A percentile compares a stretch with the other conserved stretches of the same genome.
Evolutionary conservation across 257 asterid genomes (phyloP).

Genomic region (Capsicum pubescens): DNA sequence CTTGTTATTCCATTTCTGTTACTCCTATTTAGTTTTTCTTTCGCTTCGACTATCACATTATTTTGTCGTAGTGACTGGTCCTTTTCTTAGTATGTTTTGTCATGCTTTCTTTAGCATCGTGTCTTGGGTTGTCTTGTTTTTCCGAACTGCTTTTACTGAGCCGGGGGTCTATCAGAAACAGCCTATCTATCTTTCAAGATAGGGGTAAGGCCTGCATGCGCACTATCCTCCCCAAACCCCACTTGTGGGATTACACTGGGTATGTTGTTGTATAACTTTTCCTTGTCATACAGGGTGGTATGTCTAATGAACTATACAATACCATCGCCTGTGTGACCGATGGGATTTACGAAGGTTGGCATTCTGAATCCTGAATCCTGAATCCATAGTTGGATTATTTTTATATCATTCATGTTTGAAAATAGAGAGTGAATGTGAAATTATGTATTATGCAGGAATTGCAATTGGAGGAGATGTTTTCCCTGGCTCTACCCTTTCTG

Average conservation of each 20-base stretch:
- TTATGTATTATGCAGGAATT: slow-evolving; percentile 62
- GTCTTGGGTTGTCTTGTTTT: too few species aligned
- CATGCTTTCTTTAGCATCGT: too few species aligned
- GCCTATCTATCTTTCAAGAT: neutral
- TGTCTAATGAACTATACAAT: slow-evolving; percentile 96
- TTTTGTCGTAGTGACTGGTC: too few species aligned
- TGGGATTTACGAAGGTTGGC: slow-evolving; percentile 95
- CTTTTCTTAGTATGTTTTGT: too few species aligned
- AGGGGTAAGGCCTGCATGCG: too few species aligned
- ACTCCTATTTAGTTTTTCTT: too few species aligned
- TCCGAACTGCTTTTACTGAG: too few species aligned
- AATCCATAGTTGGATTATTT: slow-evolving; percentile 13
- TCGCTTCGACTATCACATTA: too few species aligned
- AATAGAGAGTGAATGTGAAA: slow-evolving; percentile 18
- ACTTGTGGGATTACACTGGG: too few species aligned
- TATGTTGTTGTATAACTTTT: slow-evolving; percentile 21
- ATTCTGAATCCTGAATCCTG: slow-evolving; percentile 19
- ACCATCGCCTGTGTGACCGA: slow-evolving; percentile 96
- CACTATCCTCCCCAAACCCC: too few species aligned
- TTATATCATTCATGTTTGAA: slow-evolving; percentile 3
- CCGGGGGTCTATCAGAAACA: too few species aligned
- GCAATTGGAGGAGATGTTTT: slow-evolving; percentile 99
- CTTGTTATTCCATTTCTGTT: too few species aligned
- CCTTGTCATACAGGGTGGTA: slow-evolving; percentile 80
- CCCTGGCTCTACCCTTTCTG: slow-evolving; percentile 99